These are phyloP conservation scores for Raffaelea albimanens DNA, from an alignment of 2,329 filamentous ascomycete genomes.

Conservation along the genomic window DNA sequence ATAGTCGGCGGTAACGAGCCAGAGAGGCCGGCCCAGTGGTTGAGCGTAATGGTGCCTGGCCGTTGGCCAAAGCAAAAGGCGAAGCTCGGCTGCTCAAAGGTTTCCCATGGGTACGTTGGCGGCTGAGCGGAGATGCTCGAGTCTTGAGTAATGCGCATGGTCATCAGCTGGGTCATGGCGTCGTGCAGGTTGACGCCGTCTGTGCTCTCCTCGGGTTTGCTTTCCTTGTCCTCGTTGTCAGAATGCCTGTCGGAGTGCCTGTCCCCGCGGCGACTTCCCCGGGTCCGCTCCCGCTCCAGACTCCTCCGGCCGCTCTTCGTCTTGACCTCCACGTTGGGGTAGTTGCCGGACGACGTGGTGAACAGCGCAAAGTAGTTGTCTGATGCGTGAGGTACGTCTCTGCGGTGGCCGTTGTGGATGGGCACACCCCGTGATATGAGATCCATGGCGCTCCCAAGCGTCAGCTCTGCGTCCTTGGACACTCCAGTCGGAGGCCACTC, in stretches of 20 bases:
- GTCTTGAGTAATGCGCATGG: constrained; percentile 32
- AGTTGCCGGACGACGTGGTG: constrained; percentile 35
- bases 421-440: constrained; percentile 50
- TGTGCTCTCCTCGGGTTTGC: constrained; percentile 22
- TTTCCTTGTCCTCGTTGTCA: constrained; percentile 24
- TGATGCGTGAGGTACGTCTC: constrained; percentile 42
- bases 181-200: constrained; percentile 43
- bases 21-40: constrained; percentile 54
- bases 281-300: neutral
- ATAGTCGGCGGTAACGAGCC: constrained; percentile 47
- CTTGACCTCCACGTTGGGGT: neutral
- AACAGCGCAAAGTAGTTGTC: constrained; percentile 49
- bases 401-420: constrained; percentile 44
- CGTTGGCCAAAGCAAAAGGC: constrained; percentile 56
- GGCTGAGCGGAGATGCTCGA: constrained; percentile 21
- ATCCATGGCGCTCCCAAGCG: constrained; percentile 44
- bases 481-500: constrained; percentile 50
- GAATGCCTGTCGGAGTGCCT: constrained; percentile 15
- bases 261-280: neutral
- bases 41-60: constrained; percentile 63
- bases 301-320: constrained; percentile 5
- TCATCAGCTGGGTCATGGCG: constrained; percentile 50
- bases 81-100: constrained; percentile 65
- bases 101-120: constrained; percentile 51
- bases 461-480: constrained; percentile 37